These are phyloP conservation scores for Omphalea diandra DNA, from an alignment of 441 rosid species.

Conservation along the genomic window DNA sequence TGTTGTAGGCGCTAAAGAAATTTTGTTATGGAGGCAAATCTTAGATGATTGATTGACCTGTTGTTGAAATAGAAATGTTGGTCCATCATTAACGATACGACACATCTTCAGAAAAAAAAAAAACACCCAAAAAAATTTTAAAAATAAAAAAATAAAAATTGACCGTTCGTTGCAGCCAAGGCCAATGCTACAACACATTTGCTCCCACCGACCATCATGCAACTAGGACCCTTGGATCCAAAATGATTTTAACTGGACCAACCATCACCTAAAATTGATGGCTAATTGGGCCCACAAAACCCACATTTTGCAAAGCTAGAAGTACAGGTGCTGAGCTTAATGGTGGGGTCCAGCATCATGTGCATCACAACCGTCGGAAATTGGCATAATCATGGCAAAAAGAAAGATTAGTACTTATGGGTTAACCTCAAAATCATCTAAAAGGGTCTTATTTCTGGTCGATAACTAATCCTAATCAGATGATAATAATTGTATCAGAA, in stretches of 20 bases:
- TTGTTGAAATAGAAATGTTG: too few species aligned
- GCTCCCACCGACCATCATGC: not conserved
- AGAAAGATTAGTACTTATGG: not conserved
- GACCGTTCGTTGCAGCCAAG: not conserved
- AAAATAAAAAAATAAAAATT: too few species aligned
- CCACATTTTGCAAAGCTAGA: not conserved
- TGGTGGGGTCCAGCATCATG: not conserved
- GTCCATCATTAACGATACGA: too few species aligned
- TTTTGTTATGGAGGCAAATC: too few species aligned
- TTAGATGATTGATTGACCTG: too few species aligned
- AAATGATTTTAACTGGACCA: slow-evolving; percentile 21
- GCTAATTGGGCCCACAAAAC: not conserved
- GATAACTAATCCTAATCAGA: slow-evolving; percentile 8
- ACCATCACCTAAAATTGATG: slow-evolving; percentile 13
- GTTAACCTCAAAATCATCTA: slow-evolving; percentile 14
- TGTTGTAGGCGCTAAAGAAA: too few species aligned
- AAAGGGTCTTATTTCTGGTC: not conserved
- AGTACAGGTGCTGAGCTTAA: not conserved
- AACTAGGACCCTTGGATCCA: not conserved
- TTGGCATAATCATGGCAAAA: not conserved
- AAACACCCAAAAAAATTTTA: too few species aligned
- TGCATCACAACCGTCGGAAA: slow-evolving; percentile 17
- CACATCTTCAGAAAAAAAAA: too few species aligned
- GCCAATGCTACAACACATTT: not conserved
- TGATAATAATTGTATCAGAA: slow-evolving; percentile 18